A percentile compares a stretch with the other conserved stretches of the same genome.
These are phyloP conservation scores for Phyllosticta capitalensis DNA, from an alignment of 2,329 filamentous ascomycete species.

Conservation along the genomic window DNA sequence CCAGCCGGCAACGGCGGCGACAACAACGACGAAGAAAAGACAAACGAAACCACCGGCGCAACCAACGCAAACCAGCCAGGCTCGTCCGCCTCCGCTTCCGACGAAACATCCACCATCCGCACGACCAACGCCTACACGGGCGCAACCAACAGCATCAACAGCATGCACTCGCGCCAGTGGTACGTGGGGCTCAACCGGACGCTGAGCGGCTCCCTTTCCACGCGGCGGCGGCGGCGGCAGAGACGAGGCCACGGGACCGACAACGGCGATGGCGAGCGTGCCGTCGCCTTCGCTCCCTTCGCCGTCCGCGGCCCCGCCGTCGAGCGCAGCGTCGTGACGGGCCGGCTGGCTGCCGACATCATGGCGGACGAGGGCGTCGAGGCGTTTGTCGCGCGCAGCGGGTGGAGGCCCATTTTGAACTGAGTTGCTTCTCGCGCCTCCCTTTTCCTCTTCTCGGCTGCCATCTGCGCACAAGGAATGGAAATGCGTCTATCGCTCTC, in stretches of 20 bases:
- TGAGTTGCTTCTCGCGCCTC: too few relatives aligned
- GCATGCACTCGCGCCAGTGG: constrained; percentile 59
- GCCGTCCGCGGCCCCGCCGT: constrained; percentile 50
- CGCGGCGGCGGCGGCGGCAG: neutral
- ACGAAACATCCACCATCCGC: constrained; percentile 41
- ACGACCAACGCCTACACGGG: constrained; percentile 57
- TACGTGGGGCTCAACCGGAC: constrained; percentile 53
- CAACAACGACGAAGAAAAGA: neutral
- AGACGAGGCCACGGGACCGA: neutral
- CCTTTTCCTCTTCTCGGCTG: too few relatives aligned
- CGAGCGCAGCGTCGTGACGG: constrained; percentile 60
- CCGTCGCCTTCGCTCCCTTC: constrained; percentile 46
- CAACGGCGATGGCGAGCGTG: neutral
- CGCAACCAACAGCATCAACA: constrained; percentile 55
- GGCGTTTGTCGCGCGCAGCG: constrained; percentile 48
- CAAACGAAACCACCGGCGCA: constrained; percentile 13
- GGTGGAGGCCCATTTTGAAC: constrained; percentile 38
- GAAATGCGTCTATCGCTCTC: too few relatives aligned
- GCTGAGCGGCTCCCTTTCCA: constrained; percentile 46
- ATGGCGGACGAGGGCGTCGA: constrained; percentile 52
- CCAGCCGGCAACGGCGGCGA: neutral
- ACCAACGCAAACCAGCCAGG: constrained; percentile 2
- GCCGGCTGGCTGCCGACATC: constrained; percentile 49
- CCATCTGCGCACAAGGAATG: constrained; percentile 11
- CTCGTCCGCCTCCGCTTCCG: constrained; percentile 20